Evolutionary conservation across 148 eudicot species (phyloP).

Genomic region (Arbutus unedo): DNA sequence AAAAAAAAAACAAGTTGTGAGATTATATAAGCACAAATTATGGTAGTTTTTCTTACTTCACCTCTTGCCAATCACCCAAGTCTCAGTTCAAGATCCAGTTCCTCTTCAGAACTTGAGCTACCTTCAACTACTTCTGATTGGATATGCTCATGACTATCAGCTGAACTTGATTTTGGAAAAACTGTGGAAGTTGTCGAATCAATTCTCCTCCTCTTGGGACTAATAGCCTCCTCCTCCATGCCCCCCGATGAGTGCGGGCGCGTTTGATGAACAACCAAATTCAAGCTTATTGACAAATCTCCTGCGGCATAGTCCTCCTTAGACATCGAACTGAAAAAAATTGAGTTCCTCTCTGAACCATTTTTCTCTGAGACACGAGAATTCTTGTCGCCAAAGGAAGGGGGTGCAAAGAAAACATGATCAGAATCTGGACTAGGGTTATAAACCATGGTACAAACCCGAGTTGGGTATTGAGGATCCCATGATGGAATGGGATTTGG

Average conservation of each 20-base stretch:
- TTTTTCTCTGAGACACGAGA: conserved; percentile 12
- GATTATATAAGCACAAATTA: conserved; percentile 7
- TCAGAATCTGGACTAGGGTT: conserved; percentile 32
- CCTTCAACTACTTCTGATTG: conserved; percentile 24
- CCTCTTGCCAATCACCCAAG: conserved; percentile 61
- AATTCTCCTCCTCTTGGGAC: conserved; percentile 39
- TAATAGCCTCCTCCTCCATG: conserved; percentile 16
- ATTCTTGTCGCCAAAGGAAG: conserved; percentile 15
- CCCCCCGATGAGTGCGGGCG: conserved; percentile 1
- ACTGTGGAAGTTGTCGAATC: conserved; percentile 16
- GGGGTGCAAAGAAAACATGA: conserved; percentile 13
- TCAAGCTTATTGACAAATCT: conserved; percentile 33
- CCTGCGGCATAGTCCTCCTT: conserved; percentile 21
- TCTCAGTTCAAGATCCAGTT: conserved; percentile 86
- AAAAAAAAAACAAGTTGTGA: not conserved
- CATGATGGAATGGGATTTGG: conserved; percentile 13
- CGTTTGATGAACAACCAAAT: conserved; percentile 22
- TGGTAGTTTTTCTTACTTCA: conserved; percentile 20
- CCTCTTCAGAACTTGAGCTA: conserved; percentile 34
- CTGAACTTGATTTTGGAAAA: conserved; percentile 16
- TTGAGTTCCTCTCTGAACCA: not conserved
- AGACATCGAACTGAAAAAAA: not conserved
- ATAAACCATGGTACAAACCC: conserved; percentile 14
- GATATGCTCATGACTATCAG: conserved; percentile 1
- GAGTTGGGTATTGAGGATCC: conserved; percentile 20